Percentiles rank a stretch among this genome's conserved stretches.
Evolutionary conservation across 495 filamentous ascomycete species (phyloP).

Genomic region (Coniosporium apollinis): DNA sequence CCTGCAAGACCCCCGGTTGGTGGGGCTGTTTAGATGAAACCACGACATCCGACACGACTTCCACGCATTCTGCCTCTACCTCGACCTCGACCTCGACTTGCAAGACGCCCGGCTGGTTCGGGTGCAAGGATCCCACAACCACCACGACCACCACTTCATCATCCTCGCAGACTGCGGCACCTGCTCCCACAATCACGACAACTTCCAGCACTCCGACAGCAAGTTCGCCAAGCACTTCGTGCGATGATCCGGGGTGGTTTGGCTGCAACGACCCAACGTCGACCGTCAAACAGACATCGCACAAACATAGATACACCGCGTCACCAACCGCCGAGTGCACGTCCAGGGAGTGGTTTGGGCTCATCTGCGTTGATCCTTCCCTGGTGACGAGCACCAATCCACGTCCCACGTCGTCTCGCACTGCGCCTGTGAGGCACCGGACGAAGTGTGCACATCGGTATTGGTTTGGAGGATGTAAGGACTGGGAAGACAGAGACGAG

Average conservation of each 20-base stretch:
- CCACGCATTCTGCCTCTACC: conserved; percentile 27
- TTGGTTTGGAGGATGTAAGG: too few species aligned
- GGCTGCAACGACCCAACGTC: conserved; percentile 42
- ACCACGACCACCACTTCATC: conserved; percentile 26
- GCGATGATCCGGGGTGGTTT: too few species aligned
- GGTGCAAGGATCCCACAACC: conserved; percentile 23
- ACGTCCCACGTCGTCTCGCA: too few species aligned
- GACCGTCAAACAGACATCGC: conserved; percentile 19
- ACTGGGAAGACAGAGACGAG: too few species aligned
- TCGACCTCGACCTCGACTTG: conserved; percentile 18
- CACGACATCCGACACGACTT: conserved; percentile 29
- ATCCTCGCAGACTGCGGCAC: conserved; percentile 3
- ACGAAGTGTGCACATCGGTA: too few species aligned
- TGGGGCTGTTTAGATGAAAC: conserved; percentile 54
- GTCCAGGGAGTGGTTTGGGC: conserved; percentile 14
- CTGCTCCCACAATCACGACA: conserved; percentile 11
- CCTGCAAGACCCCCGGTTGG: conserved; percentile 74
- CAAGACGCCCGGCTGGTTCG: conserved; percentile 26
- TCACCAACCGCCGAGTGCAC: conserved; percentile 14
- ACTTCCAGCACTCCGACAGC: conserved; percentile 2
- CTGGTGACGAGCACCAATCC: too few species aligned
- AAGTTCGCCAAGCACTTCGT: conserved; percentile 23
- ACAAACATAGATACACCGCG: conserved; percentile 16
- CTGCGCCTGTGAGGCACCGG: too few species aligned
- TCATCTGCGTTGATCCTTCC: conserved; percentile 1